Conservation (phyloP, 2,329 filamentous ascomycete species). For the Botryotinia convoluta region DNA sequence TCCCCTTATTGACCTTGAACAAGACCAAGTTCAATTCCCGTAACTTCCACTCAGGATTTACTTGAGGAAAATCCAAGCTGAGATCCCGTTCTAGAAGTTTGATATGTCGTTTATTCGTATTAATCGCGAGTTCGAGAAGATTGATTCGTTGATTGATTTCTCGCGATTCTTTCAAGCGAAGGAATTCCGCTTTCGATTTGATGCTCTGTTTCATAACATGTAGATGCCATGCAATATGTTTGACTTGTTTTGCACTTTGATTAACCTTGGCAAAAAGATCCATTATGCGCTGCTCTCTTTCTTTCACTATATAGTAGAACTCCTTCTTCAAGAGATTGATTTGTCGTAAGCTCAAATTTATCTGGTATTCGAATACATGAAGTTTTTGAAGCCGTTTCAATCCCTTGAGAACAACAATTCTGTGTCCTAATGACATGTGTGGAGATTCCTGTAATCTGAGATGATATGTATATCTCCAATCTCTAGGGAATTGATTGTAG, state of each 20-base stretch:
- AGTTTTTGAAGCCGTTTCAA: conserved; percentile 7
- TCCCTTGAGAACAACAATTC: conserved; percentile 1
- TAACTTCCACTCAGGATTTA: neutral
- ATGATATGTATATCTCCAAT: conserved; percentile 17
- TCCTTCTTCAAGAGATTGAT: neutral
- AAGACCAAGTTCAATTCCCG: neutral
- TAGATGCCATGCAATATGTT: neutral
- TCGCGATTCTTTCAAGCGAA: neutral
- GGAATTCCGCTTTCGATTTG: neutral
- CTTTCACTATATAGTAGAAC: neutral
- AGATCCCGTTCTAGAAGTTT: neutral
- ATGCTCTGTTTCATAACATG: neutral
- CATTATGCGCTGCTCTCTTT: neutral
- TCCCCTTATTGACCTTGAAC: neutral
- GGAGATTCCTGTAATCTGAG: conserved; percentile 1
- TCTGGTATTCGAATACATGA: neutral
- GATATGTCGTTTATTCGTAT: neutral
- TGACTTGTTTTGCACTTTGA: neutral
- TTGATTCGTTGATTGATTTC: neutral
- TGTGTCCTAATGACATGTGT: conserved; percentile 1
- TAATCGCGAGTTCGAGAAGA: neutral
- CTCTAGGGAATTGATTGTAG: conserved; percentile 2
- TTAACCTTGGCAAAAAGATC: neutral
- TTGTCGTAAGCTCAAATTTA: neutral
- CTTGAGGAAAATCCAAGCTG: neutral